Base-by-base conservation (phyloP, 2,329 filamentous ascomycete genomes). In the Colletotrichum australisinense region DNA sequence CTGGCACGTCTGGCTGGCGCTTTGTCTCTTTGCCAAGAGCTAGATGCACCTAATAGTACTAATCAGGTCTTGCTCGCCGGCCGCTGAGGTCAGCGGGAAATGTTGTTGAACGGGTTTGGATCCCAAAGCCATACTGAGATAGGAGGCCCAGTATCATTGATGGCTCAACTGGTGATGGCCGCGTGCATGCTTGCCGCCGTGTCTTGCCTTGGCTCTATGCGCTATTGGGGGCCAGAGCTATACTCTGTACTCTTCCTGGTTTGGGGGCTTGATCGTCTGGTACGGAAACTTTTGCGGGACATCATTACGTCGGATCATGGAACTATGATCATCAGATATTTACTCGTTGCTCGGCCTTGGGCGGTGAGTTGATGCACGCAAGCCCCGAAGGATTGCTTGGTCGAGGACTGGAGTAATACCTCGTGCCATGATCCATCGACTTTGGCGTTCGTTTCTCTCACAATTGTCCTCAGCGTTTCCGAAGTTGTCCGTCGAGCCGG, bases 221-320 rank as follows among this genome's bases (percentile, higher is more conserved):
- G 26, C n/a, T 56, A 26, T 30, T 65, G 30, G 42, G 24, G 32
- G 19, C 19, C 9, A 19, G n/a, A 60, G 38, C 38, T 42, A 42
- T 42, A 32, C 12, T 6, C 22, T 9, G 22, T 42, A 1, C 19
- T 49, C 46, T 4, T 2, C 35, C 38, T 42, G 16, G 38, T 9
- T 14, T 56, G 65, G 22, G 63, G 24, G 53, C 46, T 32, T 62
- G 46, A 56, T 67, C 68, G 42, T 49, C 63, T 42, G 55, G 56
- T 62, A 67, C 55, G 35, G 56, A 59, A 56, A 67, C 24, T 19
- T 22, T 46, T 12, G 24, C 16, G 32, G 67, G 12, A 53, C 63
- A 67, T 56, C 55, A 66, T 59, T 56, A 55, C 32, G 42, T 67
- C 38, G 58, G 63, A 60, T 60, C 63, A 71, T 46, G 16, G 4